Conservation (phyloP, 345 rosid genomes). For the Cochlearia excelsa region DNA sequence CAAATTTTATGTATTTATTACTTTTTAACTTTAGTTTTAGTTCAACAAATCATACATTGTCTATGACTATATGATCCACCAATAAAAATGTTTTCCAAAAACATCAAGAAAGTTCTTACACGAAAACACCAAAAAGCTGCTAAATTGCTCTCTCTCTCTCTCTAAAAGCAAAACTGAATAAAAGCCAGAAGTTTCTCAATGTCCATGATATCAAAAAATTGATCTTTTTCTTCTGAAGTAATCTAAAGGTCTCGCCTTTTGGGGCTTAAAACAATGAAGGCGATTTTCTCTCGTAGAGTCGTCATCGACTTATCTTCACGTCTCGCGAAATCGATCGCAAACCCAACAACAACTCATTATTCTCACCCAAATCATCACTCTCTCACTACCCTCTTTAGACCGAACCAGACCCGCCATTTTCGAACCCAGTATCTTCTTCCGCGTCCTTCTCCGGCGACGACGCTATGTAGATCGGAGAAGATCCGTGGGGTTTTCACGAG, state of each 20-base stretch:
- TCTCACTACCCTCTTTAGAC: conserved; percentile 19
- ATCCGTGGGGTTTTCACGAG: conserved; percentile 38
- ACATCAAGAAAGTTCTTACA: conserved; percentile 10
- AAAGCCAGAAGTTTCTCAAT: background rate
- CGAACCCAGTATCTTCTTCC: conserved; percentile 28
- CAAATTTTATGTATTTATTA: too few relatives aligned
- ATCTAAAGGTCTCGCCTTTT: conserved; percentile 18
- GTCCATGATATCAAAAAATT: conserved; percentile 9
- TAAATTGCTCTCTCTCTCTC: conserved; percentile 4
- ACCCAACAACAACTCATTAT: conserved; percentile 13
- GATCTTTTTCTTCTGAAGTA: background rate
- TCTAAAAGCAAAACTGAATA: background rate
- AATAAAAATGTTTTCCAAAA: background rate
- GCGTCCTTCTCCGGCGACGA: conserved; percentile 14
- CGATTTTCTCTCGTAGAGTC: conserved; percentile 39
- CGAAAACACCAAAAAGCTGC: conserved; percentile 9
- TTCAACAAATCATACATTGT: too few relatives aligned
- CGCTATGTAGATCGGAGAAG: conserved; percentile 39
- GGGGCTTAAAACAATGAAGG: conserved; percentile 35
- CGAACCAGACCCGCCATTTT: conserved; percentile 31
- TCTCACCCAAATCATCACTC: conserved; percentile 22
- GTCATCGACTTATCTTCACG: conserved; percentile 40
- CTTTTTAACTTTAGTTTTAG: too few relatives aligned
- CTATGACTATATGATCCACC: too few relatives aligned
- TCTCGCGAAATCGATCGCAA: conserved; percentile 31